Evolutionary conservation across 78 protist genomes (phyloP).

Genomic region (Creolimax fragrantissima): DNA sequence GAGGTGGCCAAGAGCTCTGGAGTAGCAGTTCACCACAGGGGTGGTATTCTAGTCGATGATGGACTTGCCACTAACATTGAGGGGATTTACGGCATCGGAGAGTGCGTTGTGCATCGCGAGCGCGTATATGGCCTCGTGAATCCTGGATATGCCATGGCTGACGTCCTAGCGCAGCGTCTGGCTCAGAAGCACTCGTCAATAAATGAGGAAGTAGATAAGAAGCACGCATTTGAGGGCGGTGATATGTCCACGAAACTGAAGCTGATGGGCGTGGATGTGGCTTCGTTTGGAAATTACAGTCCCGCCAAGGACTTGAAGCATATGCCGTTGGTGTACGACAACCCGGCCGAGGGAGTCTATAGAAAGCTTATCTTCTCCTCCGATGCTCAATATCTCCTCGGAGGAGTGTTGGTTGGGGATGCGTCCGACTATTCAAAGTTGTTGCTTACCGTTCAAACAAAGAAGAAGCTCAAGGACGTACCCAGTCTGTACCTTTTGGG

Average conservation of each 20-base stretch:
- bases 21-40: not conserved
- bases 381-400: not conserved
- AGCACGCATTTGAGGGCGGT: not conserved
- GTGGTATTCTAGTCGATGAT: not conserved
- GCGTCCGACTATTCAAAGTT: not conserved
- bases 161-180: not conserved
- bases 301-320: not conserved
- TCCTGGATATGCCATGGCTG: conserved; percentile 1
- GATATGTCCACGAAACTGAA: conserved; percentile 2
- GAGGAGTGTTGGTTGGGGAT: not conserved
- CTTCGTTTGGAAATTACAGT: not conserved
- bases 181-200: not conserved
- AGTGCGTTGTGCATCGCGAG: not conserved
- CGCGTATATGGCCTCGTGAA: not conserved
- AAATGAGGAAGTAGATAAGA: not conserved
- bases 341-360: not conserved
- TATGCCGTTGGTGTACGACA: not conserved
- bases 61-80: not conserved
- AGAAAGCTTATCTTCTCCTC: not conserved
- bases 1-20: not conserved
- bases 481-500: not conserved
- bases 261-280: not conserved
- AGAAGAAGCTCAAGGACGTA: not conserved
- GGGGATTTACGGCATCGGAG: not conserved
- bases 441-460: not conserved